Evolutionary conservation across 192 early-diverging fungal species (phyloP), one percentile per base, ranked within the genome.

Genomic region (Diversispora epigaea): DNA sequence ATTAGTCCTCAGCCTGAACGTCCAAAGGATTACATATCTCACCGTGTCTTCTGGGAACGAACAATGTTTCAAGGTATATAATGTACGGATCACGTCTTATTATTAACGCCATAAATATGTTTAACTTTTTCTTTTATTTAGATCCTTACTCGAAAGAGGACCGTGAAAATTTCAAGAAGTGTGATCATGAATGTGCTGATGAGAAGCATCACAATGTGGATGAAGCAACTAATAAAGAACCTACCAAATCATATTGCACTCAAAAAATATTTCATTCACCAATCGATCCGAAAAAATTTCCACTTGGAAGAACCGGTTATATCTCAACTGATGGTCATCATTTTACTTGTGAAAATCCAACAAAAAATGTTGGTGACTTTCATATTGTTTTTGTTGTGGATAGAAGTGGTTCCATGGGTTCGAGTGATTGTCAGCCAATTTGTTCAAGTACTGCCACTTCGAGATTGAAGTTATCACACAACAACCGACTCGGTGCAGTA

Each of bases 301-400:
- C 15, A 1, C 57, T 44, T 25, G 49, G 17, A 14, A n/a, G 41
- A 22, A 17, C 3, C 55, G 76, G 76, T 11, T 63, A 77, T 63
- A 71, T 77, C 1, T 77, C 76, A 41, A 14, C 41, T 3, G 76
- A 77, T 50, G 76, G 76, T 0, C 76, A 77, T 46, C 67, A 77
- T 61, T 77, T 77, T 64, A 40, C 11, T 52, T 77, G 76, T 21
- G 65, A 69, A 56, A 68, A 69, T 21, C 75, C 75, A 41, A 61
- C 22, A 40, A 47, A 10, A 40, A 46, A 55, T 49, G n/a, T n/a
- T n/a, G n/a, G n/a, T n/a, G n/a, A n/a, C n/a, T 77, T 63, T 64
- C 68, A 77, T 62, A 77, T 77, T 71, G 50, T 77, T 15, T 77
- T 77, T 14, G 76, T 62, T 0, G 15, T 77, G 1, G 68, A 77